Conservation (phyloP, 176 grass and related monocot species). For the Leersia perrieri region DNA sequence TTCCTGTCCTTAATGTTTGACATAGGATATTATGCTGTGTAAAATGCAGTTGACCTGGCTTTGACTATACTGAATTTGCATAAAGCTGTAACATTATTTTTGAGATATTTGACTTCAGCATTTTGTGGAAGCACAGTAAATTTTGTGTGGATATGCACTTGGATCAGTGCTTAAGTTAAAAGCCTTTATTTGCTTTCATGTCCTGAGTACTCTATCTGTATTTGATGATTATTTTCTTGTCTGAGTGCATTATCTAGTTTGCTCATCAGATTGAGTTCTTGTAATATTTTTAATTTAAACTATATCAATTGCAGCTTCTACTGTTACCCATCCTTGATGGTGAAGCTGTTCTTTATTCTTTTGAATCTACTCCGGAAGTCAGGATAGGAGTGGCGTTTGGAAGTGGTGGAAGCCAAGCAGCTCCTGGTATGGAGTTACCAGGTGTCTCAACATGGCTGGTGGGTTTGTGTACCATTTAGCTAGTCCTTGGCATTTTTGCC, state of each 20-base stretch:
- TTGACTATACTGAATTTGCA: background rate
- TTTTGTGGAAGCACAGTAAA: background rate
- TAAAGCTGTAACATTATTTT: background rate
- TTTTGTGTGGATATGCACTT: background rate
- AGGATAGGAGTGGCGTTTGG: slow-evolving; percentile 94
- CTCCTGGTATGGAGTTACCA: slow-evolving; percentile 84
- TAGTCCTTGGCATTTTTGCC: slow-evolving; percentile 6
- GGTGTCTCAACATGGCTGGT: slow-evolving; percentile 97
- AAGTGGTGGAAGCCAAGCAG: slow-evolving; percentile 75
- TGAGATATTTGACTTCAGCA: background rate
- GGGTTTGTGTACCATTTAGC: slow-evolving; percentile 36
- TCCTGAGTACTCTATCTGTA: background rate
- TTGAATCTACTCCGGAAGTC: slow-evolving; percentile 86
- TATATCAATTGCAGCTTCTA: slow-evolving; percentile 59
- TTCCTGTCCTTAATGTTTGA: background rate
- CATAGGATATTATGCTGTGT: slow-evolving; percentile 11
- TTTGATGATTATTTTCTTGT: background rate
- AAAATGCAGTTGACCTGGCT: background rate
- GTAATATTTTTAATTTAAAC: slow-evolving; percentile 18
- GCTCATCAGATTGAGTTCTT: slow-evolving; percentile 15
- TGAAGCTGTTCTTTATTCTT: slow-evolving; percentile 94
- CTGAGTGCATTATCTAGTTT: background rate
- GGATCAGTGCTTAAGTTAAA: background rate
- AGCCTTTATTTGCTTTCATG: background rate
- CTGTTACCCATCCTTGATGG: slow-evolving; percentile 96